Conservation (phyloP, 495 filamentous ascomycete species). For the Aspergillus avenaceus region DNA sequence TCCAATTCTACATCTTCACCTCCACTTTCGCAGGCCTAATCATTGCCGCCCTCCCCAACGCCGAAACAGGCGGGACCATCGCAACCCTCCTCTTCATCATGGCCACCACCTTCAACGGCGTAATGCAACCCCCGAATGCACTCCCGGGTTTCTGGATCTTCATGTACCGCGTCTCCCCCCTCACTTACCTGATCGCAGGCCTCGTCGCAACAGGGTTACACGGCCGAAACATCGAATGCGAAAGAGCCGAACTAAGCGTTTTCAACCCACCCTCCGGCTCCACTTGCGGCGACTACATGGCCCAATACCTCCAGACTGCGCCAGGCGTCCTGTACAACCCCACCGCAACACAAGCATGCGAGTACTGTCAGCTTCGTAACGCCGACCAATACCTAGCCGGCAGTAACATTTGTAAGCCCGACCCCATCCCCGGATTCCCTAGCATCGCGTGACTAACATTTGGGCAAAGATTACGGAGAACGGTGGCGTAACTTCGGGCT, state of each 20-base stretch:
- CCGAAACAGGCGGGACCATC: conserved; percentile 53
- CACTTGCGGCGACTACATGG: conserved; percentile 47
- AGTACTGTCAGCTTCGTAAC: conserved; percentile 41
- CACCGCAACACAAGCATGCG: conserved; percentile 32
- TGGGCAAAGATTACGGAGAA: conserved; percentile 31
- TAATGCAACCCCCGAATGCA: conserved; percentile 47
- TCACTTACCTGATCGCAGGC: conserved; percentile 56
- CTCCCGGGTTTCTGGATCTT: conserved; percentile 56
- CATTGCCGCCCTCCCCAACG: conserved; percentile 46
- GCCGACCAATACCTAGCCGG: conserved; percentile 45
- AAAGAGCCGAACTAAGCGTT: conserved; percentile 41
- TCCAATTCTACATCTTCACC: conserved; percentile 65
- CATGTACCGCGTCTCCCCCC: conserved; percentile 52
- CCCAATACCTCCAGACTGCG: conserved; percentile 25
- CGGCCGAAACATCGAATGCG: conserved; percentile 38
- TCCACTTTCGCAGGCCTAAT: conserved; percentile 63
- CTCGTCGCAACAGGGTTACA: conserved; percentile 47
- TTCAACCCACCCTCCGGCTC: conserved; percentile 48
- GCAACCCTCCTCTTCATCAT: conserved; percentile 59
- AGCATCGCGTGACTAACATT: background rate
- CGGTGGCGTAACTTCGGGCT: conserved; percentile 54
- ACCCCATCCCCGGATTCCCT: background rate
- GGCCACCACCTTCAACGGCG: conserved; percentile 59
- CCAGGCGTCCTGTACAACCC: conserved; percentile 45
- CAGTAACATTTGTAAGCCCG: conserved; percentile 43